A percentile compares a stretch with the other conserved stretches of the same genome.
Conservation (phyloP, 495 filamentous ascomycete genomes). For the Podospora australis region DNA sequence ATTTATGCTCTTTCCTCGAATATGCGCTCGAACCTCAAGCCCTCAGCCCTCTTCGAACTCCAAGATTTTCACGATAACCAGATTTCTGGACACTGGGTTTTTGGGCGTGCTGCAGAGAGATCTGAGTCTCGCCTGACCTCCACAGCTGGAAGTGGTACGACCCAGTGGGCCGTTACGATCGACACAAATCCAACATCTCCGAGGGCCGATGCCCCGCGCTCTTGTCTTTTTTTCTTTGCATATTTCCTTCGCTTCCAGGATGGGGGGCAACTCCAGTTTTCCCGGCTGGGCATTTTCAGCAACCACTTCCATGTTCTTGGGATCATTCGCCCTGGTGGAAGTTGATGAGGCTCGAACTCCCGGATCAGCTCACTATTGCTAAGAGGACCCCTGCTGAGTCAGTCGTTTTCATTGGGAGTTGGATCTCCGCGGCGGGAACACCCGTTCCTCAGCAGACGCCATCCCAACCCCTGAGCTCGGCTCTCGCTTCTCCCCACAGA, state of each 20-base stretch:
- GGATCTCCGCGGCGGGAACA: constrained; percentile 23
- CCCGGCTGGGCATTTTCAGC: neutral
- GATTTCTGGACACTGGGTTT: no score
- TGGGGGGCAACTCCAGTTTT: neutral
- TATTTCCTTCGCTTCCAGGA: no score
- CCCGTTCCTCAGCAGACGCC: constrained; percentile 11
- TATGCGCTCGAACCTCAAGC: neutral
- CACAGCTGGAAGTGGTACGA: constrained; percentile 12
- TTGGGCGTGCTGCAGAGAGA: neutral
- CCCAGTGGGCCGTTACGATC: constrained; percentile 8
- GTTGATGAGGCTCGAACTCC: neutral
- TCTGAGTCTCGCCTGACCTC: constrained; percentile 1
- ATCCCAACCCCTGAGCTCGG: no score
- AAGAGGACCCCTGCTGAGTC: constrained; percentile 13
- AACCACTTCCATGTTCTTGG: no score
- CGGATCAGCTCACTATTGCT: constrained; percentile 22
- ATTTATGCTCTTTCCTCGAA: constrained; percentile 3
- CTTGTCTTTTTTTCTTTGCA: neutral
- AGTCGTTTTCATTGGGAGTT: neutral
- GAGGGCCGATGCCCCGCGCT: constrained; percentile 4
- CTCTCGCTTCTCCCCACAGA: no score
- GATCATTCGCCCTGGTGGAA: constrained; percentile 2
- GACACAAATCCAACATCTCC: constrained; percentile 8
- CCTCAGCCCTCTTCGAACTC: neutral
- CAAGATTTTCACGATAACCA: neutral